Base-by-base conservation (phyloP, 768 basidiomycete species). In the Boletus edulis region DNA sequence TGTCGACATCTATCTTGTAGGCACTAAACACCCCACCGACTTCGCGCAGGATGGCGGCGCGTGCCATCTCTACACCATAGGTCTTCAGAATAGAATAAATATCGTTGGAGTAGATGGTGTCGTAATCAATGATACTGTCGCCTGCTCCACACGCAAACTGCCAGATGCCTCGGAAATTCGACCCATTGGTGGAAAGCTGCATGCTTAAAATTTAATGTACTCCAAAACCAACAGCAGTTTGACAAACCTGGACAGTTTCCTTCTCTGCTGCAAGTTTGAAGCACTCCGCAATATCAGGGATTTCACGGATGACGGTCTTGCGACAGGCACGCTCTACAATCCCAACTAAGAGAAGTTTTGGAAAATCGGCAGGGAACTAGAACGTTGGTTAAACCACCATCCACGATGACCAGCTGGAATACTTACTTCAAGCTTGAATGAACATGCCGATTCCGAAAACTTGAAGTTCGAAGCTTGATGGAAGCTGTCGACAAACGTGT, bases 21-120 rank as follows among this genome's bases (percentile, higher is more conserved):
- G 87, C 93, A 7, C 84, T 86, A 72, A 99, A 99, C 41, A 99
- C 93, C 18, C 84, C 85, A 46, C 87, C 81, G 74, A 99, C 89
- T 73, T 99, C 97, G 49, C 81, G 82, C 61, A 99, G 79, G 67
- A 99, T 96, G 9, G 90, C 84, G 13, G 87, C 83, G 22, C 97
- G 85, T 27, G 95, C 97, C 77, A 95, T 94, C 74, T 99, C 97
- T 12, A 99, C 95, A 35, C 97, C 97, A 68, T 98, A 98, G 0
- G 94, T 90, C 64, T 84, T 84, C 39, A 98, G 76, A 49, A 94
- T 86, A 15, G 95, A 88, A 65, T 92, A 91, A 55, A 99, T 91
- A 65, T 98, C 94, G 74, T 98, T 99, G 20, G 96, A 95, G 61
- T 91, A 91, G 52, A 98, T 83, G 24, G 82, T 80, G 65, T 94